Percentiles rank a stretch among this genome's conserved stretches.
phyloP scores from a whole-genome alignment of 2,329 filamentous ascomycete genomes.

The Fusarium austroafricanum region DNA sequence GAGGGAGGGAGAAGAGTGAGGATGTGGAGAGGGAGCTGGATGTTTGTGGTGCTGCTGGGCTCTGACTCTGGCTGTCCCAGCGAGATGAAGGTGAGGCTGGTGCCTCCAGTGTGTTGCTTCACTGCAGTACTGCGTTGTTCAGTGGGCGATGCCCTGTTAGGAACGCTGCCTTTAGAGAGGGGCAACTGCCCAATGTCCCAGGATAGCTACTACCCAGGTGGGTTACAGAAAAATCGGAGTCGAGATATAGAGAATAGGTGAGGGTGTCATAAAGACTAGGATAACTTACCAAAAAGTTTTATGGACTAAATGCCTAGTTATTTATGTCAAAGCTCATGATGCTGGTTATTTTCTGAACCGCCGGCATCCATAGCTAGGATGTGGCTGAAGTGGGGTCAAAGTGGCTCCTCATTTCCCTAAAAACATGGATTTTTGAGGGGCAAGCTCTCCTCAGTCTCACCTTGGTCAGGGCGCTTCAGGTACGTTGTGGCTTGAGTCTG shows the following conservation, averaged over 20 bases:
- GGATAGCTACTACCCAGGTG: background rate
- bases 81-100: slow-evolving; percentile 16
- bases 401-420: slow-evolving; percentile 34
- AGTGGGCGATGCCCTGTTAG: slow-evolving; percentile 21
- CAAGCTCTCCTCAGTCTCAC: slow-evolving; percentile 17
- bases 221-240: no score
- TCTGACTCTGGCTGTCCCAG: background rate
- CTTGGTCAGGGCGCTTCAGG: slow-evolving; percentile 12
- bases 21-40: slow-evolving; percentile 40
- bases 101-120: slow-evolving; percentile 7
- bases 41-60: slow-evolving; percentile 26
- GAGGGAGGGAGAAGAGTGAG: slow-evolving; percentile 41
- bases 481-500: slow-evolving; percentile 25
- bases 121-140: slow-evolving; percentile 11
- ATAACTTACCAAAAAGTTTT: no score
- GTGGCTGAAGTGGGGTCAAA: slow-evolving; percentile 37
- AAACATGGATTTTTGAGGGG: slow-evolving; percentile 16
- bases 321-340: no score
- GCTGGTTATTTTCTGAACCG: no score
- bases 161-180: slow-evolving; percentile 19
- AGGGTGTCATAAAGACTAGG: no score
- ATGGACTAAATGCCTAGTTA: no score
- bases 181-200: slow-evolving; percentile 3
- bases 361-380: background rate
- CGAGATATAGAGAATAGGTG: no score